phyloP scores from a whole-genome alignment of 2,329 filamentous ascomycete species.

The Monilinia fructicola region DNA sequence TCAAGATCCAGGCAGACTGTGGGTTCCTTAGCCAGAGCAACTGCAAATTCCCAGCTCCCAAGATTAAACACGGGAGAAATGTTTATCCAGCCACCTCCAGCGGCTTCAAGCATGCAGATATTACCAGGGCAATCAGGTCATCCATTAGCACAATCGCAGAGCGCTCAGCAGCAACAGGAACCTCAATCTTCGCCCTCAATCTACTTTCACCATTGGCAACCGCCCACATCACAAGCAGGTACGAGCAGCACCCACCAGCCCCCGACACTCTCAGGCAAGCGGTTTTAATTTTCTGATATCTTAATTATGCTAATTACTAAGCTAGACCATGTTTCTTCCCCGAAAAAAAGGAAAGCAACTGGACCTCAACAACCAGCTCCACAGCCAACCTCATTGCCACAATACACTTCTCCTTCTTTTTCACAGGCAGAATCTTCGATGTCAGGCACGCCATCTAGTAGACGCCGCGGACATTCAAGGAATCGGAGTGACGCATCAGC shows the following conservation, averaged over 20 bases:
- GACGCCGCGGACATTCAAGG: slow-evolving; percentile 60
- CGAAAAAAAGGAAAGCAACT: slow-evolving; percentile 79
- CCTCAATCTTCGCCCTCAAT: slow-evolving; percentile 65
- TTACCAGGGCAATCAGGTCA: slow-evolving; percentile 46
- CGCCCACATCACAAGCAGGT: slow-evolving; percentile 65
- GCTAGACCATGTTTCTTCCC: slow-evolving; percentile 68
- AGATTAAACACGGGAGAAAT: slow-evolving; percentile 46
- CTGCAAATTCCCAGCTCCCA: slow-evolving; percentile 42
- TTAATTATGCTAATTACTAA: slow-evolving; percentile 37
- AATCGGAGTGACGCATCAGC: slow-evolving; percentile 61
- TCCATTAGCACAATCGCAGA: slow-evolving; percentile 54
- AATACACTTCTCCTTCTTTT: slow-evolving; percentile 55
- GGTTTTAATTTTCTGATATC: slow-evolving; percentile 48
- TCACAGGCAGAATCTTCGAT: slow-evolving; percentile 54
- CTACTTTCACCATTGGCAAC: slow-evolving; percentile 92
- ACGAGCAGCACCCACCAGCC: slow-evolving; percentile 61
- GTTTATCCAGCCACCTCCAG: slow-evolving; percentile 43
- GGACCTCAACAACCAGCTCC: slow-evolving; percentile 52
- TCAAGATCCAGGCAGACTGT: slow-evolving; percentile 37
- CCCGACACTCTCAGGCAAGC: slow-evolving; percentile 70
- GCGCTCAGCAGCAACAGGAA: slow-evolving; percentile 57
- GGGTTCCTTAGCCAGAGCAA: slow-evolving; percentile 32
- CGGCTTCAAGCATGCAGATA: slow-evolving; percentile 44
- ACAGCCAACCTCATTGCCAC: slow-evolving; percentile 48
- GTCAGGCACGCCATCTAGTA: slow-evolving; percentile 53